A percentile compares a stretch with the other conserved stretches of the same genome.
Evolutionary conservation across 2,329 filamentous ascomycete genomes (phyloP).

Genomic region (Sordariomycetes sp.): DNA sequence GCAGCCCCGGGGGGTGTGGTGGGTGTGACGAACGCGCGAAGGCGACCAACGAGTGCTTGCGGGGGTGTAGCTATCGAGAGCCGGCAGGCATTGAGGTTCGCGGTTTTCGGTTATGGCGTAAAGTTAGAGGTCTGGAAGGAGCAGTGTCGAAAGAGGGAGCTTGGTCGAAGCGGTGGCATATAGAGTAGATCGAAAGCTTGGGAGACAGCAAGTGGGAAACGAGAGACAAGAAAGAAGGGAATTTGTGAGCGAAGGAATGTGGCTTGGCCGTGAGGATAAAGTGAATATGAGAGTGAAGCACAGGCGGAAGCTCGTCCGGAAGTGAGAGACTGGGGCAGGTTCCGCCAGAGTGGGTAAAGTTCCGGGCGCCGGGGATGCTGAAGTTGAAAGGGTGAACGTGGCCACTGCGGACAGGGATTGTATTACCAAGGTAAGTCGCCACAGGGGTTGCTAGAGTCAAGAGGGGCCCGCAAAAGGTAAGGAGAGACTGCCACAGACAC

Average conservation of each 20-base stretch:
- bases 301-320: too few species aligned
- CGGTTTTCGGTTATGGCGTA: neutral
- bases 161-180: neutral
- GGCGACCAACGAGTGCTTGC: slow-evolving; percentile 2
- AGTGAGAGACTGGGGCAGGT: too few species aligned
- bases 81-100: neutral
- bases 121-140: neutral
- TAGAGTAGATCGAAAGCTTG: neutral
- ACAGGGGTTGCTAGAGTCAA: neutral
- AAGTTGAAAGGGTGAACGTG: neutral
- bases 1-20: slow-evolving; percentile 1
- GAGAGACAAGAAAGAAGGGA: neutral
- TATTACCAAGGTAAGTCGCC: neutral
- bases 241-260: too few species aligned
- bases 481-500: too few species aligned
- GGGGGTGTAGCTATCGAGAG: neutral
- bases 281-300: neutral
- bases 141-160: neutral
- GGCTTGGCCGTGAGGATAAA: too few species aligned
- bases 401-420: neutral
- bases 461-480: too few species aligned
- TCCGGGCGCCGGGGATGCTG: too few species aligned
- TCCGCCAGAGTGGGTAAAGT: neutral
- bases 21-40: slow-evolving; percentile 5
- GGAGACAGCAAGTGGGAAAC: neutral